A percentile compares a stretch with the other conserved stretches of the same genome.
Conservation (phyloP, 2,329 filamentous ascomycete genomes). For the Verticillium dahliae region DNA sequence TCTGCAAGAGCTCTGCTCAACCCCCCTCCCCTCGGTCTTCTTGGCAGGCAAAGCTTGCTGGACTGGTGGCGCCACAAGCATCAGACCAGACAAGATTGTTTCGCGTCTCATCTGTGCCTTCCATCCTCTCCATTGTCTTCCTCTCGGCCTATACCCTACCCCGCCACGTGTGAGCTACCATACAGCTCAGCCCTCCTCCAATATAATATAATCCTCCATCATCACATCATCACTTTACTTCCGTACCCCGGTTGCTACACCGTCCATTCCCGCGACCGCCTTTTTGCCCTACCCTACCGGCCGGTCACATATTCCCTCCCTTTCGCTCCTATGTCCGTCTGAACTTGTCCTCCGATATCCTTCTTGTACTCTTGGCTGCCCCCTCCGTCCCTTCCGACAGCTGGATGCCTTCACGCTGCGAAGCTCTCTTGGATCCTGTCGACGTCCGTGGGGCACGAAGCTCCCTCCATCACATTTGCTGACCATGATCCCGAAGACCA, state of each 20-base stretch:
- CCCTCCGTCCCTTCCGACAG: background rate
- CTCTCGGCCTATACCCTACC: background rate
- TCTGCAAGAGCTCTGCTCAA: background rate
- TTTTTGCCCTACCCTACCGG: background rate
- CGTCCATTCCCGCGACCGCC: background rate
- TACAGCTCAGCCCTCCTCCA: background rate
- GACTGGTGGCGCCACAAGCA: background rate
- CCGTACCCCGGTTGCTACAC: background rate
- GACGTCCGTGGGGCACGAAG: slow-evolving; percentile 12
- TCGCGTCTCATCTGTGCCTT: background rate
- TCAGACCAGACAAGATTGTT: background rate
- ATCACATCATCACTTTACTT: background rate
- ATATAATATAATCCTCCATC: background rate
- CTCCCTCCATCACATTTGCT: slow-evolving; percentile 11
- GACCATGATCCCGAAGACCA: slow-evolving; percentile 53
- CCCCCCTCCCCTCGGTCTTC: background rate
- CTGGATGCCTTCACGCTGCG: background rate
- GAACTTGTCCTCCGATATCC: background rate
- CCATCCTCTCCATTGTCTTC: background rate
- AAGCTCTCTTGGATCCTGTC: background rate
- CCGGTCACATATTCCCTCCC: background rate
- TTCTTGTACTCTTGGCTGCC: background rate
- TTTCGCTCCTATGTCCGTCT: background rate
- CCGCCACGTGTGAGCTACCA: background rate
- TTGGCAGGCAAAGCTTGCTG: background rate